Conservation (phyloP, 164 flowering plant species). For the Vitis labrusca region DNA sequence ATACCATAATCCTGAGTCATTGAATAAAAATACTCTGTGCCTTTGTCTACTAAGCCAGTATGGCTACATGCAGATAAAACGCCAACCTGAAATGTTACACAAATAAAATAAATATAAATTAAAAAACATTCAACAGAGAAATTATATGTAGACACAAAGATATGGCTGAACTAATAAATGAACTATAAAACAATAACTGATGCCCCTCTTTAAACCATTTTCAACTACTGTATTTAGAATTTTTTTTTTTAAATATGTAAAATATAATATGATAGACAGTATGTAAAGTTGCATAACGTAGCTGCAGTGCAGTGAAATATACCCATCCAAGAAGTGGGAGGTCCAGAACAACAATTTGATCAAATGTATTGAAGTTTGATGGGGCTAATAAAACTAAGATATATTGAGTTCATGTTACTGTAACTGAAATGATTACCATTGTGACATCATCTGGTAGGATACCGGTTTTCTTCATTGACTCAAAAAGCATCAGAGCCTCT, state of each 20-base stretch:
- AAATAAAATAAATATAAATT: not conserved
- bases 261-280: no score
- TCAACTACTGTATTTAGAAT: no score
- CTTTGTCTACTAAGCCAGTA: conserved; percentile 75
- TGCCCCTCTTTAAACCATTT: no score
- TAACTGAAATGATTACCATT: conserved; percentile 45
- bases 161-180: no score
- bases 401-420: not conserved
- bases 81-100: conserved; percentile 57
- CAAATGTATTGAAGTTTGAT: not conserved
- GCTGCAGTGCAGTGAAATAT: no score
- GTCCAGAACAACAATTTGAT: not conserved
- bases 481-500: conserved; percentile 67
- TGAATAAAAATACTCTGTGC: conserved; percentile 60
- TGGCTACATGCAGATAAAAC: conserved; percentile 92
- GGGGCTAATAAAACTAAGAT: no score
- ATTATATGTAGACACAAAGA: not conserved
- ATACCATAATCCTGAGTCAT: conserved; percentile 71
- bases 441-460: conserved; percentile 75
- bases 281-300: no score
- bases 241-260: no score
- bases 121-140: not conserved
- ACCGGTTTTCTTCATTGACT: conserved; percentile 52
- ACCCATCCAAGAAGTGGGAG: not conserved
- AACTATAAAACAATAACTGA: no score